Evolutionary conservation across 352 stramenopile species (phyloP), one percentile per base, ranked within the genome.

Genomic region (Pythium insidiosum): DNA sequence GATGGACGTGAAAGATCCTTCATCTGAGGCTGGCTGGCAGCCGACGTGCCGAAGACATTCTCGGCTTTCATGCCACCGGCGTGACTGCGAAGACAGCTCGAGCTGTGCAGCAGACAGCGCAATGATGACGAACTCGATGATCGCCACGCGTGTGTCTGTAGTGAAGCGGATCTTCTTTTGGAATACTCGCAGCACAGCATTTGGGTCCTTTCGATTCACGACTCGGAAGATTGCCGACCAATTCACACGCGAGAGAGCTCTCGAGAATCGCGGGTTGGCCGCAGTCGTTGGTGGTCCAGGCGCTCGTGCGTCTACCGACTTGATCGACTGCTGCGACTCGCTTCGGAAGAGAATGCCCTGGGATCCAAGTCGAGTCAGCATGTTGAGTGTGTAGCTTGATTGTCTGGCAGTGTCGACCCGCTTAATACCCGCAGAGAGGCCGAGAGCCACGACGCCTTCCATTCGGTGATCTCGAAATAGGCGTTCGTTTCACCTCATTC

Each of bases 31-130:
- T 13, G 63, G 53, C 20, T 58, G 22, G 42, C 72, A 87, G 29
- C 48, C 36, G 0, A 40, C 6, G 28, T 43, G 43, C 0, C 43
- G 19, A 19, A 26, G 25, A 37, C 71, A 87, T 10, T 50, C 58
- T 9, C 67, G 53, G 40, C 81, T 84, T 39, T 83, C 66, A 2
- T 69, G 64, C 70, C 70, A 83, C 10, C 64, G 44, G 4, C 67
- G 35, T 3, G 52, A 66, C 5, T 39, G 45, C 10, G 60, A 70
- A 2, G 61, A 67, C 10, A 68, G 30, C 5, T 69, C 52, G 4
- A 83, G 46, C 43, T 83, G 70, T 3, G 63, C 42, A n/a, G 58
- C 25, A 3, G 70, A 75, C 5, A 70, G 24, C 26, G 68, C 25
- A 28, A 75, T 61, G 33, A 83, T 79, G 20, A 46, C 24, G 18